These are phyloP conservation scores for Neofusicoccum umdonicola DNA, from an alignment of 2,329 filamentous ascomycete species.

Conservation along the genomic window DNA sequence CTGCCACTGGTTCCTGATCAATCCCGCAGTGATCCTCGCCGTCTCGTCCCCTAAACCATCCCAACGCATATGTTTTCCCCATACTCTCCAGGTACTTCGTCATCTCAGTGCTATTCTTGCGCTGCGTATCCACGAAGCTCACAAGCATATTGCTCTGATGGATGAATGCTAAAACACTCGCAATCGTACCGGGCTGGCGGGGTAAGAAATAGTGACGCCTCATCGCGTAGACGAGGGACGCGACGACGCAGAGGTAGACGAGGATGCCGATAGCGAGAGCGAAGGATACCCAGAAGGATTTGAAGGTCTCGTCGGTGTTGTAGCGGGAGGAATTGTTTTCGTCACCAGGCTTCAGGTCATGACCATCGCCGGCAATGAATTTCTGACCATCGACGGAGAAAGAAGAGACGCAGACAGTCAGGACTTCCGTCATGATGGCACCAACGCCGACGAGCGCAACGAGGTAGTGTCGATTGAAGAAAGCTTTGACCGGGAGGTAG, in stretches of 20 bases:
- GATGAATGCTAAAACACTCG: slow-evolving; percentile 72
- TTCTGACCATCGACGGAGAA: slow-evolving; percentile 64
- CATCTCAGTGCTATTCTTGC: slow-evolving; percentile 62
- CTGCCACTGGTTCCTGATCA: slow-evolving; percentile 70
- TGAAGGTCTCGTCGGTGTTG: slow-evolving; percentile 44
- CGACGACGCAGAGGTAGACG: slow-evolving; percentile 61
- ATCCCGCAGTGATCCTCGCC: slow-evolving; percentile 72
- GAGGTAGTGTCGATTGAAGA: slow-evolving; percentile 63
- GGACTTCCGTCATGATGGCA: slow-evolving; percentile 68
- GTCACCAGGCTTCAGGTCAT: slow-evolving; percentile 16
- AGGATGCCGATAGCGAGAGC: slow-evolving; percentile 62
- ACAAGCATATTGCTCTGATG: slow-evolving; percentile 79
- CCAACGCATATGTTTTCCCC: slow-evolving; percentile 69
- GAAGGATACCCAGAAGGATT: slow-evolving; percentile 67
- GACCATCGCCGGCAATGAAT: slow-evolving; percentile 46
- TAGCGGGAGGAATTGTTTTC: slow-evolving; percentile 23
- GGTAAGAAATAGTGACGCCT: slow-evolving; percentile 71
- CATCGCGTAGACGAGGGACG: slow-evolving; percentile 58
- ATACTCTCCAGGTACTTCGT: slow-evolving; percentile 57
- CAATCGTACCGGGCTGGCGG: slow-evolving; percentile 75
- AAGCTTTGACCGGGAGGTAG: slow-evolving; percentile 60
- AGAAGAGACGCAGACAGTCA: slow-evolving; percentile 67
- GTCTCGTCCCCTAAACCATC: slow-evolving; percentile 74
- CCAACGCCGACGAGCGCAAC: slow-evolving; percentile 69
- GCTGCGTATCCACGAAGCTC: slow-evolving; percentile 69